Conservation (phyloP, 192 early-diverging fungal genomes). For the Phlyctochytrium bullatum region DNA sequence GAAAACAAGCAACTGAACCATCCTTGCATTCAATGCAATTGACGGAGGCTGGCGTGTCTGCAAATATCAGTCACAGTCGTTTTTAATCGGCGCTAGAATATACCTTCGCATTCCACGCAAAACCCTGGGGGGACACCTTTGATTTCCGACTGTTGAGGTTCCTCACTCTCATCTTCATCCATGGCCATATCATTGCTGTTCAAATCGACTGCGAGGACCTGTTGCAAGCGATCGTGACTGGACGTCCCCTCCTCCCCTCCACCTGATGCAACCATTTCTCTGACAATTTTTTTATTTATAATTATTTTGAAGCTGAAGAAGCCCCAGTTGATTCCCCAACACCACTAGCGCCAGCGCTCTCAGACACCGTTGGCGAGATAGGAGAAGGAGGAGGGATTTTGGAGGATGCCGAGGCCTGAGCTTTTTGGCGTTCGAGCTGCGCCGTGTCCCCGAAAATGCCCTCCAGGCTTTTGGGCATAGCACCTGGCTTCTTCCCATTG, state of each 20-base stretch:
- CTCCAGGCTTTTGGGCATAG: conserved; percentile 4
- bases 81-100: neutral
- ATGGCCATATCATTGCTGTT: neutral
- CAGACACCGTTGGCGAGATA: neutral
- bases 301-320: too few relatives aligned
- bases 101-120: conserved; percentile 81
- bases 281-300: too few relatives aligned
- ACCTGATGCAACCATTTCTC: too few relatives aligned
- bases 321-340: too few relatives aligned
- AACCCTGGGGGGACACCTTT: conserved; percentile 59
- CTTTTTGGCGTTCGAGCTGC: neutral
- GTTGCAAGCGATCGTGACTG: too few relatives aligned
- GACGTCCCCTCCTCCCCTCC: too few relatives aligned
- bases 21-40: conserved; percentile 82
- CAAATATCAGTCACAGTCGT: neutral
- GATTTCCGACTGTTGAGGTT: neutral
- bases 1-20: conserved; percentile 7
- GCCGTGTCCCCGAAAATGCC: neutral
- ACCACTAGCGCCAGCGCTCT: too few relatives aligned
- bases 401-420: neutral
- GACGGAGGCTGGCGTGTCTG: conserved; percentile 55
- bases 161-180: conserved; percentile 1
- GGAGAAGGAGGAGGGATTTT: neutral
- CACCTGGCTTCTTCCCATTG: neutral
- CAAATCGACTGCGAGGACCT: neutral